Percentiles rank a stretch among this genome's conserved stretches.
Evolutionary conservation across 257 asterid species (phyloP).

Genomic region (Salvia miltiorrhiza): DNA sequence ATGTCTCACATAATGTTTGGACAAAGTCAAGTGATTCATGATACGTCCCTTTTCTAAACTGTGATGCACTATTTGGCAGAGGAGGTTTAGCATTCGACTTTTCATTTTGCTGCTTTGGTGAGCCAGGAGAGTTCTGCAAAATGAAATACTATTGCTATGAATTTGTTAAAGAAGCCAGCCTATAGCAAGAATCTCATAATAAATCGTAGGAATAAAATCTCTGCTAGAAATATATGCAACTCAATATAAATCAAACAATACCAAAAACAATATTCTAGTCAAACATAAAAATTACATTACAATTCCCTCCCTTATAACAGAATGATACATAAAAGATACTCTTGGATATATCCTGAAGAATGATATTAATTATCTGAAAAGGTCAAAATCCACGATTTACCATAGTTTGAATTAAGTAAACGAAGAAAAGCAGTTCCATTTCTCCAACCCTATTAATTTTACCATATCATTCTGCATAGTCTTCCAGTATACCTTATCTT

Average conservation of each 20-base stretch:
- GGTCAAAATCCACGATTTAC: not conserved
- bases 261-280: not conserved
- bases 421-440: not conserved
- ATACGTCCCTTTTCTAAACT: constrained; percentile 87
- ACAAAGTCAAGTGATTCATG: constrained; percentile 97
- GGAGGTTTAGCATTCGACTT: constrained; percentile 79
- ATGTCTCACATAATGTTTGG: constrained; percentile 84
- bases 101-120: constrained; percentile 67
- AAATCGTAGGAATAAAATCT: not conserved
- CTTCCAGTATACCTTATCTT: not conserved
- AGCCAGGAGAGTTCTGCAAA: constrained; percentile 75
- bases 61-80: constrained; percentile 80
- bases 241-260: not conserved
- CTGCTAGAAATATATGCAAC: constrained; percentile 4
- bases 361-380: not conserved
- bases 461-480: not conserved
- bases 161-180: constrained; percentile 13
- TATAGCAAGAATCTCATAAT: constrained; percentile 5
- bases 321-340: not conserved
- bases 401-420: not conserved
- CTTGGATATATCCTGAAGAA: not conserved
- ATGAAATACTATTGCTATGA: constrained; percentile 25
- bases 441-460: not conserved
- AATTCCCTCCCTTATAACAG: not conserved
- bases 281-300: not conserved